Evolutionary conservation across 2,329 filamentous ascomycete genomes (phyloP), one percentile per base, ranked within the genome.

Genomic region (Raffaelea albimanens): DNA sequence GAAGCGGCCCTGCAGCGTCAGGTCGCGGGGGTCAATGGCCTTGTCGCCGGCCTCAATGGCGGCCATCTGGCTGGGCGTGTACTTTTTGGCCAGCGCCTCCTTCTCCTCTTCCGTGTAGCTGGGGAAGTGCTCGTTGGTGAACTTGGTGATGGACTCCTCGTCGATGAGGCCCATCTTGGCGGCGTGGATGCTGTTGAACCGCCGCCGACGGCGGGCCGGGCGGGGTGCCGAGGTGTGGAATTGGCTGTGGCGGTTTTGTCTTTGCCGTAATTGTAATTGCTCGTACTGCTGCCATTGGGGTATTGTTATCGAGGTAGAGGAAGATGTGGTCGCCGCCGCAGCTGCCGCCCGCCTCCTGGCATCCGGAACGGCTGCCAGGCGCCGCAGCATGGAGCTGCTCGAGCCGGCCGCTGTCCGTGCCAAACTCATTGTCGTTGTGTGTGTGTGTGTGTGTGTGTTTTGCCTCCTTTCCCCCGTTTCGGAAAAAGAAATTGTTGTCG

Each of bases 1-100:
- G 56, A 86, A 65, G 40, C 79, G 74, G 54, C 83, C 86, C 67
- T 93, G 85, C 31, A 79, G 72, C 39, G 83, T 73, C 61, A 96
- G 62, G 64, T 97, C 87, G 55, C 80, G 72, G 10, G 83, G 70
- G 60, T 85, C 75, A 62, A 96, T 82, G 55, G 85, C 80, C 52
- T 76, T 69, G 67, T 96, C 90, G 57, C 84, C 89, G 43, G 85
- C 85, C 66, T 85, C 75, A 61, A 97, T 80, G 49, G 89, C 87
- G 48, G 79, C 80, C 56, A 94, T 73, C 69, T 97, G 91, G 62
- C 84, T 80, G 16, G 82, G 75, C 0, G 87, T 86, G 71, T 95
- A 97, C 57, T 76, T 77, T 59, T 78, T 67, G 50, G 67, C 66
- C 49, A 95, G 72, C 19, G 67, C 59, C 50, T 73, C 72, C 59